A percentile compares a stretch with the other conserved stretches of the same genome.
Conservation (phyloP, 306 rosid genomes). For the Trifolium pratense region DNA sequence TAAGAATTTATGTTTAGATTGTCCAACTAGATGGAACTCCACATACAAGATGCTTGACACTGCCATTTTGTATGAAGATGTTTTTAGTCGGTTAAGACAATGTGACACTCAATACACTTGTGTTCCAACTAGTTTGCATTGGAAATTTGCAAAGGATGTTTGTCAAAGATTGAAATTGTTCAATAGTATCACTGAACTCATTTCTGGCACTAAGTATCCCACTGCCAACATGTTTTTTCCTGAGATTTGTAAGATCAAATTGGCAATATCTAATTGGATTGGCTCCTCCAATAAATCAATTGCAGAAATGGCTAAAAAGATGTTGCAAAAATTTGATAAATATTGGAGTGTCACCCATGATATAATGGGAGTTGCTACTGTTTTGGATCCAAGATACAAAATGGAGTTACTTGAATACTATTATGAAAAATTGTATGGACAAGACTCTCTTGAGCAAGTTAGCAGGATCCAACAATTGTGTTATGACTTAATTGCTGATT, state of each 20-base stretch:
- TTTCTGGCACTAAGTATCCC: no score
- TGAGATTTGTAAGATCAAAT: no score
- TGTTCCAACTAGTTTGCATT: neutral
- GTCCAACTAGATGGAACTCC: conserved; percentile 2
- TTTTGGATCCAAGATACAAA: neutral
- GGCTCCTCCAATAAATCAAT: neutral
- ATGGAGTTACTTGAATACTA: neutral
- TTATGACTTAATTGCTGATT: neutral
- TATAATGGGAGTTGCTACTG: neutral
- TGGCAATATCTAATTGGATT: no score
- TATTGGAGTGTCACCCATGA: neutral
- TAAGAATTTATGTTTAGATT: no score
- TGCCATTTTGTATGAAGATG: neutral
- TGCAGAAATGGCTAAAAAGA: neutral
- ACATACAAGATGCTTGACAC: neutral
- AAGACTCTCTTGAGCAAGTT: neutral
- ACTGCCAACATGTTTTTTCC: no score
- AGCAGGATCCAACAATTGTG: neutral
- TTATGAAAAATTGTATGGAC: neutral
- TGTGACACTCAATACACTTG: neutral
- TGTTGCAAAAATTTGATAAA: neutral
- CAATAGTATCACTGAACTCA: no score
- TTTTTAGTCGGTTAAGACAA: neutral
- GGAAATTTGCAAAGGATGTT: neutral
- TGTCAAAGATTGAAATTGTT: no score